Conservation (phyloP, 116 monocot genomes). For the Iris pallida region DNA sequence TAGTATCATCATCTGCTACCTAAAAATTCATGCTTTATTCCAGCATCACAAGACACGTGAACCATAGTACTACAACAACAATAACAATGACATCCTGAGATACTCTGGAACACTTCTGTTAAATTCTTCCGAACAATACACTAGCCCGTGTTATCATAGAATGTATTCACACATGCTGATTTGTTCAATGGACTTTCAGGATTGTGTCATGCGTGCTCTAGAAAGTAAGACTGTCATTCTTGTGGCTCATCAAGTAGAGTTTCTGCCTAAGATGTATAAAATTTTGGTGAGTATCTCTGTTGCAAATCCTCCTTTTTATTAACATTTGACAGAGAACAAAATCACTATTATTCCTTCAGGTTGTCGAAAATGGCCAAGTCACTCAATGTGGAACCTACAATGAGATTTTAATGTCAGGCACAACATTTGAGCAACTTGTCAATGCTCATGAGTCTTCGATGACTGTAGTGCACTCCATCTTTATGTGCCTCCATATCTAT, state of each 20-base stretch:
- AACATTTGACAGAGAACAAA: too few relatives aligned
- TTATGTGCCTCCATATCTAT: too few relatives aligned
- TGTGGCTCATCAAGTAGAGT: conserved; percentile 92
- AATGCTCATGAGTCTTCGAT: conserved; percentile 70
- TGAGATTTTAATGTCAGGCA: conserved; percentile 47
- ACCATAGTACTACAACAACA: too few relatives aligned
- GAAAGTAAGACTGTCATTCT: conserved; percentile 74
- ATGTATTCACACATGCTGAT: too few relatives aligned
- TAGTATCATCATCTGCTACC: too few relatives aligned
- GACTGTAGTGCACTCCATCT: conserved; percentile 32
- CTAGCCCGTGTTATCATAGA: too few relatives aligned
- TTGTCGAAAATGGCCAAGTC: conserved; percentile 55
- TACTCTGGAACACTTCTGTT: too few relatives aligned
- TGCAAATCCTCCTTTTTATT: too few relatives aligned
- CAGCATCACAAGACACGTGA: too few relatives aligned
- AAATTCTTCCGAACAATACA: too few relatives aligned
- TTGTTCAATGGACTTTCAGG: conserved; percentile 60
- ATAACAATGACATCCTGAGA: too few relatives aligned
- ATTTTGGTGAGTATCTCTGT: conserved; percentile 51
- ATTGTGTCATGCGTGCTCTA: conserved; percentile 71
- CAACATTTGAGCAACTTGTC: conserved; percentile 66
- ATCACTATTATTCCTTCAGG: conserved; percentile 29
- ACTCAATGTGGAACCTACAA: conserved; percentile 57
- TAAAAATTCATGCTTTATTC: too few relatives aligned
- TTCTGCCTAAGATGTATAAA: conserved; percentile 52